Base-by-base conservation (phyloP, 371 early-diverging fungal species). In the Ordospora pajunii region DNA sequence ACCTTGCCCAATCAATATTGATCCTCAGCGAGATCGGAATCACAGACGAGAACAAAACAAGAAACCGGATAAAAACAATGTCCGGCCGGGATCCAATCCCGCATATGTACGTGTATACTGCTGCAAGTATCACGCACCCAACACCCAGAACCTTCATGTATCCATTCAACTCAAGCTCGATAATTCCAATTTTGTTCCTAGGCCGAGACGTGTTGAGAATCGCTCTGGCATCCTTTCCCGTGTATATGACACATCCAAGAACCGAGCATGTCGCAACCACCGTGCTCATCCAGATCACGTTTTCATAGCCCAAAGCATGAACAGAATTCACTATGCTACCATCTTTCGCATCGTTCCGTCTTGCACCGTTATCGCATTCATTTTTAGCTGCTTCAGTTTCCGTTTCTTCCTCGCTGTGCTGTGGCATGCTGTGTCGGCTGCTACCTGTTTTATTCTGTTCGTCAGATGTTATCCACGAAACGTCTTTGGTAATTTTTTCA, bases 251-350 rank as follows among this genome's bases (percentile, higher is more conserved):
- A 76, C 92, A 87, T 4, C 94, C 94, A 52, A 94, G 83, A 0
- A 89, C 93, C 22, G 90, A 87, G 4, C 93, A 93, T 14, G 95
- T 93, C 0, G 97, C 96, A 49, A 96, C 84, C 12, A 96, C 93
- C 2, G 96, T 96, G 82, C 96, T 95, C 72, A 91, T 90, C 99
- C 99, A 98, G 48, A 96, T 79, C 27, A 92, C 93, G 82, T 98
- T 97, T 58, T 96, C 96, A 3, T 90, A 88, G 43, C 87, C 88
- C 19, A 96, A 80, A 1, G 93, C 86, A 42, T 90, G 91, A 19
- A 86, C 83, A 49, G 84, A 85, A 21, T 68, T 17, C 32, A 49
- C 51, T 64, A 14, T 66, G 43, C n/a, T 43, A 0, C 45, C 3
- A 25, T 70, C 44, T 45, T 48, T 46, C 12, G 74, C 82, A 70